These are phyloP conservation scores for Neoboletus magnificus DNA, from an alignment of 768 basidiomycete species.

Conservation along the genomic window DNA sequence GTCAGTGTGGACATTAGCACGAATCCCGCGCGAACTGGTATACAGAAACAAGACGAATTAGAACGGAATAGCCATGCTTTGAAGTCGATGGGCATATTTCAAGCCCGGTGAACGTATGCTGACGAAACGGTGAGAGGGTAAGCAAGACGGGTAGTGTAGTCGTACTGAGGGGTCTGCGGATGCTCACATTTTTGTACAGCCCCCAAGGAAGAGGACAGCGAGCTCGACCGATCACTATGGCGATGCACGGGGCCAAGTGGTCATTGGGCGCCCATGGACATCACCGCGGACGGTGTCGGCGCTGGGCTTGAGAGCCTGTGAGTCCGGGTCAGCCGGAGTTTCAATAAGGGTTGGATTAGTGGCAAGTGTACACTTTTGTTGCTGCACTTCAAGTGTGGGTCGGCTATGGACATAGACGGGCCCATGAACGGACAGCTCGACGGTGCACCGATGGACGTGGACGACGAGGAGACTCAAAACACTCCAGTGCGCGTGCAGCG, in stretches of 20 bases:
- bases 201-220: background rate
- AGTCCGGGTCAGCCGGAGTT: constrained; percentile 14
- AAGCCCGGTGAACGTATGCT: background rate
- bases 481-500: constrained; percentile 4
- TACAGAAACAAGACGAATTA: constrained; percentile 57
- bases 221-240: constrained; percentile 9
- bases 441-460: constrained; percentile 29
- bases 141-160: background rate
- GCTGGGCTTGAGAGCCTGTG: background rate
- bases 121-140: background rate
- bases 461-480: constrained; percentile 13
- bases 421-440: constrained; percentile 22
- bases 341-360: constrained; percentile 8
- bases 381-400: background rate
- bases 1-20: constrained; percentile 51
- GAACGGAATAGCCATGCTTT: constrained; percentile 47
- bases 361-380: constrained; percentile 5
- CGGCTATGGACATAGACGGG: constrained; percentile 3
- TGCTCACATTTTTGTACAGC: constrained; percentile 4
- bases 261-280: background rate
- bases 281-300: background rate
- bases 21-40: constrained; percentile 62
- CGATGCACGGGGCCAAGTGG: background rate
- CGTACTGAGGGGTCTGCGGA: background rate
- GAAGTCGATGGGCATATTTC: constrained; percentile 42